A percentile compares a stretch with the other conserved stretches of the same genome.
Conservation (phyloP, 305 asterid species). For the Ruellia speciosa region DNA sequence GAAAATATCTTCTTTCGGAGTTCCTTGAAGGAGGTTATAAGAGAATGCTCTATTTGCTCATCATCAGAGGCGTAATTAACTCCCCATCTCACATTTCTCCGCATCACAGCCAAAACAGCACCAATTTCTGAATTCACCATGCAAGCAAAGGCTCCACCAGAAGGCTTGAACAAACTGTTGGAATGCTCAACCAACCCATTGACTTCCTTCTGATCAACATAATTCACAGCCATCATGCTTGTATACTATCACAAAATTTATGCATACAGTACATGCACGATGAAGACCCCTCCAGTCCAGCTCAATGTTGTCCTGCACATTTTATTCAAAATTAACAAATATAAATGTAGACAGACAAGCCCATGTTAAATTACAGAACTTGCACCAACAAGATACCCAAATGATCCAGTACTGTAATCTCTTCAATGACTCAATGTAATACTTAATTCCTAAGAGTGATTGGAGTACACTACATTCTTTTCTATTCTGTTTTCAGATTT, state of each 20-base stretch:
- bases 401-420: background rate
- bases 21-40: conserved; percentile 71
- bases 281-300: conserved; percentile 22
- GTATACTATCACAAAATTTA: conserved; percentile 27
- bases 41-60: conserved; percentile 79
- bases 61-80: conserved; percentile 70
- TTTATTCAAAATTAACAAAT: conserved; percentile 16
- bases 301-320: conserved; percentile 28
- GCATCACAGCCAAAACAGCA: conserved; percentile 95
- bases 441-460: background rate
- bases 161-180: conserved; percentile 35
- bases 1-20: conserved; percentile 69
- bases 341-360: conserved; percentile 10
- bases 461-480: too few relatives aligned
- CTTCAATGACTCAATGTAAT: background rate
- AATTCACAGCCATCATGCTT: conserved; percentile 39
- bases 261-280: conserved; percentile 25
- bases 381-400: background rate
- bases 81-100: conserved; percentile 98
- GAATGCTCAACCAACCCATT: conserved; percentile 41
- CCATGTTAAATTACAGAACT: conserved; percentile 11
- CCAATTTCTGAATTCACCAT: conserved; percentile 92
- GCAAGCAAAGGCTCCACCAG: conserved; percentile 75
- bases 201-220: conserved; percentile 34
- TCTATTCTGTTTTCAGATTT: too few relatives aligned